Evolutionary conservation across 2,329 filamentous ascomycete genomes (phyloP), one percentile per base, ranked within the genome.

Genomic region (Aureobasidium sp.): DNA sequence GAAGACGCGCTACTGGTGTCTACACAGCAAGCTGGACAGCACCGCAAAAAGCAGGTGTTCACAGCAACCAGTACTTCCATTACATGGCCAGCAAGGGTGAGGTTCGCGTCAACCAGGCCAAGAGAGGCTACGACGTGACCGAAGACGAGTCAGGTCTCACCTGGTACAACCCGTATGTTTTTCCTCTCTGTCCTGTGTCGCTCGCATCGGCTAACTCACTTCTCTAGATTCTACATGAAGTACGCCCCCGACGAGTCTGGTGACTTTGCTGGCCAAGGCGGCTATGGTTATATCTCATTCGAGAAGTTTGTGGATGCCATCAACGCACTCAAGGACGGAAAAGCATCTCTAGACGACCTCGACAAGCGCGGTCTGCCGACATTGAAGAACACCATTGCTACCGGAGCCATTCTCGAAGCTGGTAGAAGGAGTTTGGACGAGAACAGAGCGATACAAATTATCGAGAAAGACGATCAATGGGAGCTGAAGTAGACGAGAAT

Each of bases 41-140:
- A 7, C 92, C 93, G 13, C 89, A 95, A 73, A 89, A 87, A 70
- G 92, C 92, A 0, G 92, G 93, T 55, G 91, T 97, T n/a, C 93
- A 97, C 77, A 93, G 88, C 1, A 96, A 96, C 75, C 92, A 97
- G 78, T 94, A 96, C 78, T 97, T 97, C 80, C 92, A 97, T 77
- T 96, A 94, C 78, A 87, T 97, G 78, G 92, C 85, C 3, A 83
- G 84, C 64, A 84, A 87, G 62, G 92, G 92, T 66, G 92, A 97
- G 78, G 86, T 97, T 69, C 85, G 90, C 64, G 84, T 96, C 70
- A 90, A 97, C 78, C 93, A 97, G 78, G 92, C 91, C 48, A 95
- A 96, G 81, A 85, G 92, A 61, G 92, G 92, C 52, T 97, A 97
- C 77, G 91, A 97, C 71, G 88, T 97, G 12, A 91, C 92, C n/a